Percentiles rank a stretch among this genome's conserved stretches.
Evolutionary conservation across 257 asterid species (phyloP).

Genomic region (Penstemon eatonii): DNA sequence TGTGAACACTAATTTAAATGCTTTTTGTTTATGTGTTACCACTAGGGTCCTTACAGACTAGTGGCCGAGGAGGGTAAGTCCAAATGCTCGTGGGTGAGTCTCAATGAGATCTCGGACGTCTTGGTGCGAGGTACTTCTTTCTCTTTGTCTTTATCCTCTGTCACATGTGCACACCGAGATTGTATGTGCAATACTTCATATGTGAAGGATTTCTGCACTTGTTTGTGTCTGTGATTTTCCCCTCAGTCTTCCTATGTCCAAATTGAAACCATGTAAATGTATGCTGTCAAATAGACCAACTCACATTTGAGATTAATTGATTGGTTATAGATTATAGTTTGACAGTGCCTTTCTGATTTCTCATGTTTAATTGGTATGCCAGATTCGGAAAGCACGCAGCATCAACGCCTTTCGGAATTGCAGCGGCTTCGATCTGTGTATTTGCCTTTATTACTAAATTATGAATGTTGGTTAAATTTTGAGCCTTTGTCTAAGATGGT

Average conservation of each 20-base stretch:
- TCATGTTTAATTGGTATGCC: slow-evolving; percentile 35
- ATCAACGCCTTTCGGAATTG: slow-evolving; percentile 92
- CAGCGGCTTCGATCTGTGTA: slow-evolving; percentile 97
- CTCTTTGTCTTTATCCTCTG: not conserved
- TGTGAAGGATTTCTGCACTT: not conserved
- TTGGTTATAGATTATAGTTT: slow-evolving; percentile 1
- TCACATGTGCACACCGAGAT: not conserved
- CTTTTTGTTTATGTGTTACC: slow-evolving; percentile 31
- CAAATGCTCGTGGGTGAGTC: slow-evolving; percentile 93
- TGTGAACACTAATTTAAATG: too few relatives aligned
- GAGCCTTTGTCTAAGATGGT: too few relatives aligned
- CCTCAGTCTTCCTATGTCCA: not conserved
- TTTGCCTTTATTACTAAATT: slow-evolving; percentile 36
- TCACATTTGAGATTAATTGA: not conserved
- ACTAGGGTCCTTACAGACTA: slow-evolving; percentile 94
- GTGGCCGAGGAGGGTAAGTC: slow-evolving; percentile 98
- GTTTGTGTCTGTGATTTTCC: slow-evolving; percentile 13
- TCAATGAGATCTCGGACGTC: slow-evolving; percentile 83
- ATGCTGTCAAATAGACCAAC: not conserved
- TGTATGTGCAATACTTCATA: not conserved
- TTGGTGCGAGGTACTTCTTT: slow-evolving; percentile 69
- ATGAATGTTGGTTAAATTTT: too few relatives aligned
- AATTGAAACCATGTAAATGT: not conserved
- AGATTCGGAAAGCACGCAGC: slow-evolving; percentile 84
- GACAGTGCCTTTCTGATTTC: slow-evolving; percentile 24